Conservation (phyloP, 352 stramenopile genomes). For the Phytophthora gonapodyides region DNA sequence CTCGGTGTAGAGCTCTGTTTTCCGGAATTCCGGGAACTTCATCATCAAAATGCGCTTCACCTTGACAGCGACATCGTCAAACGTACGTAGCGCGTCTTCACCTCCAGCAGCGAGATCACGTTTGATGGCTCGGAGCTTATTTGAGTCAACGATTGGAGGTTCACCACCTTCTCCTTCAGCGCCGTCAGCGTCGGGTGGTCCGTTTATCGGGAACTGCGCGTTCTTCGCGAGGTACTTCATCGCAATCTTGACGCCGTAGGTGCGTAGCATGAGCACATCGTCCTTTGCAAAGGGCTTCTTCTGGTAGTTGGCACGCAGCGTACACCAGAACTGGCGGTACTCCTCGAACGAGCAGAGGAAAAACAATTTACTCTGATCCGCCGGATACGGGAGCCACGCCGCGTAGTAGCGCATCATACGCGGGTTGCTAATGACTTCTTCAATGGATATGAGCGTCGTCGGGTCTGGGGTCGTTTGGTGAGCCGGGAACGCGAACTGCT, state of each 20-base stretch:
- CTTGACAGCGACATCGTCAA: conserved; percentile 73
- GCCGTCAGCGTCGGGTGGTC: conserved; percentile 9
- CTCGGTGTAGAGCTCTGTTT: conserved; percentile 79
- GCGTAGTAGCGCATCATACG: conserved; percentile 85
- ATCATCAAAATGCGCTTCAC: conserved; percentile 85
- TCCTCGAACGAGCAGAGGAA: conserved; percentile 81
- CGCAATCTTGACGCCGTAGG: conserved; percentile 87
- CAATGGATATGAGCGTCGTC: conserved; percentile 65
- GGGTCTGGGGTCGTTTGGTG: conserved; percentile 45
- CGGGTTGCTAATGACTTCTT: conserved; percentile 79
- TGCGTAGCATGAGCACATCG: conserved; percentile 81
- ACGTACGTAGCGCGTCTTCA: conserved; percentile 81
- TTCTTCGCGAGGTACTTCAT: conserved; percentile 84
- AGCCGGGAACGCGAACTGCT: conserved; percentile 37
- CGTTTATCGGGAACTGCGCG: conserved; percentile 82
- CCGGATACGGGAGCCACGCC: conserved; percentile 55
- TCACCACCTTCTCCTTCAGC: conserved; percentile 31
- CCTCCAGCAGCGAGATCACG: conserved; percentile 74
- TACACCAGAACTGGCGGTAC: conserved; percentile 77
- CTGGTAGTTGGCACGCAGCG: conserved; percentile 67
- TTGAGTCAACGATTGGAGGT: conserved; percentile 54
- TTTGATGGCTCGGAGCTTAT: conserved; percentile 74
- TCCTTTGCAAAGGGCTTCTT: conserved; percentile 78
- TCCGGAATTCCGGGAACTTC: conserved; percentile 78
- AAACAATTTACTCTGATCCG: conserved; percentile 80